A percentile compares a stretch with the other conserved stretches of the same genome.
Evolutionary conservation across 805 yeast species (phyloP).

Genomic region (Candida berthetii): DNA sequence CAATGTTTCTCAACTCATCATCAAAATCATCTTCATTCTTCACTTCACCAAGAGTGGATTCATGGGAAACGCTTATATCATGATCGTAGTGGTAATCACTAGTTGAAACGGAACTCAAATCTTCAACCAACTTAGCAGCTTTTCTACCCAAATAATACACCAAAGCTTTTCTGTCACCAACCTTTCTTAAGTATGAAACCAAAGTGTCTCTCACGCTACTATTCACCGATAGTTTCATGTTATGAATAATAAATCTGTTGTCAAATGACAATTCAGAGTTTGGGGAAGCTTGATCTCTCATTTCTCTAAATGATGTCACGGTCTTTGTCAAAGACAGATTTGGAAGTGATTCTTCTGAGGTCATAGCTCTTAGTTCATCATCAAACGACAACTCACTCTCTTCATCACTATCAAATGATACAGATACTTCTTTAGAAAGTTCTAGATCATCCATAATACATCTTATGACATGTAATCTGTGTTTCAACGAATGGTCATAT

Average conservation of each 20-base stretch:
- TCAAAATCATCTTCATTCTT: slow-evolving; percentile 35
- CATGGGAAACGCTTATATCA: slow-evolving; percentile 11
- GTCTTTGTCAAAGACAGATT: slow-evolving; percentile 5
- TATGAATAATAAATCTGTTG: slow-evolving; percentile 53
- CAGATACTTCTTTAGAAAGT: slow-evolving; percentile 16
- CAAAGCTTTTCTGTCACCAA: slow-evolving; percentile 35
- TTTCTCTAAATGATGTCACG: slow-evolving; percentile 22
- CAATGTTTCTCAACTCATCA: slow-evolving; percentile 35
- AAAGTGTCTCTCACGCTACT: slow-evolving; percentile 41
- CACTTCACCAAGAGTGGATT: slow-evolving; percentile 35
- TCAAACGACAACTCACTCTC: slow-evolving; percentile 6
- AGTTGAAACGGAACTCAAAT: slow-evolving; percentile 16
- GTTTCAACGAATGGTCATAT: slow-evolving; percentile 24
- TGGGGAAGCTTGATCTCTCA: slow-evolving; percentile 22
- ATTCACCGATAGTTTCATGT: slow-evolving; percentile 50
- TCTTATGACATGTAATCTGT: slow-evolving; percentile 23
- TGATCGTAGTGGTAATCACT: slow-evolving; percentile 5
- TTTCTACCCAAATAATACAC: slow-evolving; percentile 40
- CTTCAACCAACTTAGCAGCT: slow-evolving; percentile 43
- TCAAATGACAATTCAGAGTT: slow-evolving; percentile 33
- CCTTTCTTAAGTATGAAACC: slow-evolving; percentile 37
- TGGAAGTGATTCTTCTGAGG: background rate
- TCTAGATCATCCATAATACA: slow-evolving; percentile 23
- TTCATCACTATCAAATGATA: slow-evolving; percentile 10
- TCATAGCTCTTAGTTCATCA: background rate